Evolutionary conservation across 345 rosid species (phyloP).

Genomic region (Citrus medica): DNA sequence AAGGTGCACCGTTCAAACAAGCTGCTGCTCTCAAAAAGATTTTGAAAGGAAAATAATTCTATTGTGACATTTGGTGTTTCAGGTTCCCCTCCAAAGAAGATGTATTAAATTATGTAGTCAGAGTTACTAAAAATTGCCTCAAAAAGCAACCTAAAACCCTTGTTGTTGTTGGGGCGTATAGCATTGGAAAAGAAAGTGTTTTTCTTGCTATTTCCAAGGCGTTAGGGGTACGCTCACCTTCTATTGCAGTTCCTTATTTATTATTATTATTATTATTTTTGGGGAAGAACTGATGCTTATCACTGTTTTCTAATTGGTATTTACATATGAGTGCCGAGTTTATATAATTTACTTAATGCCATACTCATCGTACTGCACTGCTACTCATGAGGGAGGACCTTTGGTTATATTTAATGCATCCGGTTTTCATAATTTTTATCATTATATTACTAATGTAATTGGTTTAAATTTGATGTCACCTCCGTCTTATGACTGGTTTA

Average conservation of each 20-base stretch:
- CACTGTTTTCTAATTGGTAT: background rate
- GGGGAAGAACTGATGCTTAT: background rate
- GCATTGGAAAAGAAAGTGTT: conserved; percentile 79
- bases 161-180: conserved; percentile 76
- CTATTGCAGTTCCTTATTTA: background rate
- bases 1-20: background rate
- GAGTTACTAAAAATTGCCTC: conserved; percentile 48
- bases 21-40: background rate
- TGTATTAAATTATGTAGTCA: conserved; percentile 54
- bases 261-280: background rate
- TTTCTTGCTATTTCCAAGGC: conserved; percentile 76
- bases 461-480: background rate
- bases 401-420: background rate
- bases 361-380: background rate
- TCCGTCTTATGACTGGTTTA: conserved; percentile 14
- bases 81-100: conserved; percentile 80
- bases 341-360: background rate
- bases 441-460: background rate
- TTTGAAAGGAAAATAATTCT: background rate
- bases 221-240: conserved; percentile 46
- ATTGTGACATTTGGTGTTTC: conserved; percentile 15
- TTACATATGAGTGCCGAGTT: background rate
- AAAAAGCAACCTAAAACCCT: conserved; percentile 67
- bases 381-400: background rate
- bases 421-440: background rate